Conservation (phyloP, 768 basidiomycete genomes). For the Boletus rubropictus region DNA sequence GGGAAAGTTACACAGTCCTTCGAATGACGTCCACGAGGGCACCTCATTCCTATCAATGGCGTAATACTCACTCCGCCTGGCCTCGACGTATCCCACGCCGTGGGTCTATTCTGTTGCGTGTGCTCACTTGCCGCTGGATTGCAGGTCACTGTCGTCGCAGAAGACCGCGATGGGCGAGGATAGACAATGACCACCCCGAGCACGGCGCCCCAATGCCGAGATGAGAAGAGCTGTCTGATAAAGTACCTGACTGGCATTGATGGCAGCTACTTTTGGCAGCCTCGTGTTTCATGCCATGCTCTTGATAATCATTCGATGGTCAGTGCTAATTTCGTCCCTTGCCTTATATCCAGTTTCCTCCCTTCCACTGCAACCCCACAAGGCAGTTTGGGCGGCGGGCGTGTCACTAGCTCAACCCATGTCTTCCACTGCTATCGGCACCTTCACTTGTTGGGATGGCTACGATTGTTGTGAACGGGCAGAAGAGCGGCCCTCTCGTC, state of each 20-base stretch:
- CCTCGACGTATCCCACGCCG: constrained; percentile 14
- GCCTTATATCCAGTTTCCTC: constrained; percentile 13
- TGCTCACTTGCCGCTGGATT: background rate
- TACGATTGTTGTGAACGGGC: constrained; percentile 26
- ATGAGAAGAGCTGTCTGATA: constrained; percentile 19
- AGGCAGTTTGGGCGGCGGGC: constrained; percentile 18
- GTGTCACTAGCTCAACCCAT: constrained; percentile 16
- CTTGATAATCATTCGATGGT: constrained; percentile 29
- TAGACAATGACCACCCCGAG: constrained; percentile 1
- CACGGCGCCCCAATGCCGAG: constrained; percentile 6
- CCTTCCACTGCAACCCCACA: constrained; percentile 19
- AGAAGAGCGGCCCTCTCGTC: constrained; percentile 13
- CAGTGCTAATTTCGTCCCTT: constrained; percentile 23
- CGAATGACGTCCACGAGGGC: constrained; percentile 23
- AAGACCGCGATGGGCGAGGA: background rate
- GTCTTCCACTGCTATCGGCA: constrained; percentile 31
- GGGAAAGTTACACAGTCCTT: background rate
- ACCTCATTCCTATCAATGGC: constrained; percentile 22
- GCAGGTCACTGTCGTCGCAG: background rate
- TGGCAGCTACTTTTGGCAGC: constrained; percentile 29
- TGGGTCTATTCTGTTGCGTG: constrained; percentile 15
- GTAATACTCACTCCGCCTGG: constrained; percentile 19
- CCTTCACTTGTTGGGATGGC: constrained; percentile 31
- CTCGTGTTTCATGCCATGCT: constrained; percentile 31
- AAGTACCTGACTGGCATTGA: constrained; percentile 22